Percentiles rank a stretch among this genome's conserved stretches.
phyloP scores from a whole-genome alignment of 495 filamentous ascomycete genomes.

The Aspergillus saccharolyticus region DNA sequence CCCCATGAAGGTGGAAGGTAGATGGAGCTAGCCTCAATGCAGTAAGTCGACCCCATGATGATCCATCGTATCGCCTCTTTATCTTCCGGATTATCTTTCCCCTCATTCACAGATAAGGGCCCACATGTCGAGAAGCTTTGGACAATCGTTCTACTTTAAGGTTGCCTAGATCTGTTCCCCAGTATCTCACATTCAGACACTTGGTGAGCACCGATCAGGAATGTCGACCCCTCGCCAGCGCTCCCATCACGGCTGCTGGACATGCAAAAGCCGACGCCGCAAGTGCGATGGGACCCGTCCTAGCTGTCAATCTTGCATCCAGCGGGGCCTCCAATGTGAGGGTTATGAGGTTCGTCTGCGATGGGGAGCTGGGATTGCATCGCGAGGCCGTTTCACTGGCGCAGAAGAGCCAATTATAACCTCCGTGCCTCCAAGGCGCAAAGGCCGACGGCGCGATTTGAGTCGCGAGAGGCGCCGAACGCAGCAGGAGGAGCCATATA shows the following conservation, averaged over 20 bases:
- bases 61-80: not conserved
- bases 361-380: slow-evolving; percentile 35
- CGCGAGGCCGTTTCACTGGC: slow-evolving; percentile 32
- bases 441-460: slow-evolving; percentile 29
- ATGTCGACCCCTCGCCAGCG: slow-evolving; percentile 31
- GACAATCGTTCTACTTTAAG: no score
- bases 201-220: slow-evolving; percentile 14
- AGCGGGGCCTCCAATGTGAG: slow-evolving; percentile 28
- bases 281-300: slow-evolving; percentile 31
- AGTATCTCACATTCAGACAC: not conserved
- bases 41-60: slow-evolving; percentile 18
- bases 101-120: not conserved
- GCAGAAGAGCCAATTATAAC: slow-evolving; percentile 30
- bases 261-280: slow-evolving; percentile 32
- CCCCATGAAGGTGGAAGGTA: no score
- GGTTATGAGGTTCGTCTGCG: slow-evolving; percentile 35
- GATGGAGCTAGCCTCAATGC: slow-evolving; percentile 7
- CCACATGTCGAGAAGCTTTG: not conserved
- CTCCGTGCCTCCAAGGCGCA: slow-evolving; percentile 20
- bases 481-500: not conserved
- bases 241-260: slow-evolving; percentile 35
- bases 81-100: not conserved
- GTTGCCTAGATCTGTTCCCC: no score
- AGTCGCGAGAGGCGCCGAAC: slow-evolving; percentile 18
- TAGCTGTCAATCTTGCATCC: slow-evolving; percentile 22